Evolutionary conservation across 306 rosid species (phyloP).

Genomic region (Pueraria montana): DNA sequence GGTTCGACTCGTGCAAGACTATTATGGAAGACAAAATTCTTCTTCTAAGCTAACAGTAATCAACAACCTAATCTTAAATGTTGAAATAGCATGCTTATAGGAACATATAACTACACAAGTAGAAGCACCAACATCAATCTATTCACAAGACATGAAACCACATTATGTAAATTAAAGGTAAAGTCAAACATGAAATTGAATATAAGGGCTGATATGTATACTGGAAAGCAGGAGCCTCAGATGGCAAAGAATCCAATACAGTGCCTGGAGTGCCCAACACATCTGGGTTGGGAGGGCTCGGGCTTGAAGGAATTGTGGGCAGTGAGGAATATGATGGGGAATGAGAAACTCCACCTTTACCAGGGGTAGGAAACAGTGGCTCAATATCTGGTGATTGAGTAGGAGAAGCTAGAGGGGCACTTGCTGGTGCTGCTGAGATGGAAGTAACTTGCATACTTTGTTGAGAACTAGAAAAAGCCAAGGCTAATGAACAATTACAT

Average conservation of each 20-base stretch:
- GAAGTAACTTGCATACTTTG: not conserved
- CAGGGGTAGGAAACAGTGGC: not conserved
- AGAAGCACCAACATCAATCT: not conserved
- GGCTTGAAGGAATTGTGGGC: conserved; percentile 16
- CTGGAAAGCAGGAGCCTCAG: not conserved
- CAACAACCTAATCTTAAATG: not conserved
- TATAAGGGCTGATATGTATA: not conserved
- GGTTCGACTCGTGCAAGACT: too few species aligned
- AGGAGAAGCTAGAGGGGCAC: not conserved
- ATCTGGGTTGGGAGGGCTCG: conserved; percentile 1
- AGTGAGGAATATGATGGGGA: conserved; percentile 23
- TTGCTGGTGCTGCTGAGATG: not conserved
- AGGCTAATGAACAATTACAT: not conserved
- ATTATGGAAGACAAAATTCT: too few species aligned
- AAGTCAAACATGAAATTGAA: not conserved
- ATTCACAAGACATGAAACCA: not conserved
- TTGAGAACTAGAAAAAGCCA: conserved; percentile 24
- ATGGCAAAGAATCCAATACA: not conserved
- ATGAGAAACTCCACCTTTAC: not conserved
- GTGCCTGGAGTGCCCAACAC: not conserved
- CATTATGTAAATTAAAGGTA: not conserved
- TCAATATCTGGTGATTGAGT: conserved; percentile 11
- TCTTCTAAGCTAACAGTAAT: not conserved
- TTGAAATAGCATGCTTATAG: not conserved
- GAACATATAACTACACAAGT: not conserved